Conservation (phyloP, 495 filamentous ascomycete species). For the Tuber indicum region DNA sequence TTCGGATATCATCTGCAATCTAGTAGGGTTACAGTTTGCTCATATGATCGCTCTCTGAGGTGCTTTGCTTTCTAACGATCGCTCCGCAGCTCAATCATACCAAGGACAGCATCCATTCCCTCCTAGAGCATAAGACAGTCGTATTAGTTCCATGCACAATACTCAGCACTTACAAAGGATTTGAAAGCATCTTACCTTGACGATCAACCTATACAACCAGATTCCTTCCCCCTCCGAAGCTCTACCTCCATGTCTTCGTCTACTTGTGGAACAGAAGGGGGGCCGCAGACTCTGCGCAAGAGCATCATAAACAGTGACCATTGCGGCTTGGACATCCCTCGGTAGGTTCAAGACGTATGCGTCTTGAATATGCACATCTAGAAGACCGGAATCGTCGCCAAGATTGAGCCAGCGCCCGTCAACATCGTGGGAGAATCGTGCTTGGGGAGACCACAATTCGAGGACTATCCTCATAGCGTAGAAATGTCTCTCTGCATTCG, state of each 20-base stretch:
- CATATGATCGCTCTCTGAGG: not conserved
- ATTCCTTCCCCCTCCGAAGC: slow-evolving; percentile 36
- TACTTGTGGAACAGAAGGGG: slow-evolving; percentile 35
- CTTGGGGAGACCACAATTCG: slow-evolving; percentile 41
- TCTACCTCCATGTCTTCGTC: slow-evolving; percentile 23
- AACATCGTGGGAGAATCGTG: slow-evolving; percentile 39
- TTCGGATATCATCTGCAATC: not conserved
- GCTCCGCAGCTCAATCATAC: slow-evolving; percentile 32
- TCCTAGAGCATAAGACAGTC: slow-evolving; percentile 23
- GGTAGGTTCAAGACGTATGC: slow-evolving; percentile 35
- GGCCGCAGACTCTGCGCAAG: slow-evolving; percentile 34
- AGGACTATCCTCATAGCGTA: slow-evolving; percentile 34
- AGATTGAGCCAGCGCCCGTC: slow-evolving; percentile 37
- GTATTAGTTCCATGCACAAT: not conserved
- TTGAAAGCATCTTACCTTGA: slow-evolving; percentile 33
- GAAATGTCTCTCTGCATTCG: slow-evolving; percentile 19
- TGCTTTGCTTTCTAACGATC: slow-evolving; percentile 12
- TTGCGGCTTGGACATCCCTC: slow-evolving; percentile 17
- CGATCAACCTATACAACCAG: slow-evolving; percentile 40
- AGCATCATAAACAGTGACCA: slow-evolving; percentile 36
- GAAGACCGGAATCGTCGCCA: slow-evolving; percentile 26
- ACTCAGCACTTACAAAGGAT: not conserved
- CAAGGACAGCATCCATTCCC: slow-evolving; percentile 41
- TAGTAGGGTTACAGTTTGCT: not conserved
- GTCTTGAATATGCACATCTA: slow-evolving; percentile 39